Percentiles rank a stretch among this genome's conserved stretches.
These are phyloP conservation scores for Sporisorium reilianum DNA, from an alignment of 1,284 basidiomycete species.

Conservation along the genomic window DNA sequence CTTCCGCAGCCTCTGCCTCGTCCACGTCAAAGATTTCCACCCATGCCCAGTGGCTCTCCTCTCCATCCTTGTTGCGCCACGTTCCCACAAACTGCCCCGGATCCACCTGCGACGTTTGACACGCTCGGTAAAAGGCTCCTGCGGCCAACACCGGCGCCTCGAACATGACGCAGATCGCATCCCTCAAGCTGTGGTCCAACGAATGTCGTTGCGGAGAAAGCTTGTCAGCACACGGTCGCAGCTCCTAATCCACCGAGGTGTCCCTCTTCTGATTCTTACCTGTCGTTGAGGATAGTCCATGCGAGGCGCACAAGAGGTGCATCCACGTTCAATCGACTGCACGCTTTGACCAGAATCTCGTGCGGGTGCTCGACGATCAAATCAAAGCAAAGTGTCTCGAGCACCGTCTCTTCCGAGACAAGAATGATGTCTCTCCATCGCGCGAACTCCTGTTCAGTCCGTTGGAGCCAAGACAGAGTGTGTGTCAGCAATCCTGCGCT, in stretches of 20 bases:
- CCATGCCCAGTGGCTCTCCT: conserved; percentile 42
- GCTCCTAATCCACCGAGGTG: not conserved
- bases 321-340: conserved; percentile 50
- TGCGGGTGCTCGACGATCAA: conserved; percentile 86
- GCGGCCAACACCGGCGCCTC: conserved; percentile 65
- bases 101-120: conserved; percentile 36
- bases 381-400: conserved; percentile 92
- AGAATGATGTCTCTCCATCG: conserved; percentile 80
- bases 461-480: not conserved
- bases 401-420: conserved; percentile 81
- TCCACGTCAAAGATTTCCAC: conserved; percentile 63
- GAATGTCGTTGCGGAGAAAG: too few relatives aligned
- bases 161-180: conserved; percentile 58
- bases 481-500: not conserved
- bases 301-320: conserved; percentile 48
- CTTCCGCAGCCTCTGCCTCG: conserved; percentile 55
- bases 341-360: conserved; percentile 59
- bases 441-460: conserved; percentile 55
- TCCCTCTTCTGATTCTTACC: conserved; percentile 14
- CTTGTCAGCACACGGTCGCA: conserved; percentile 3
- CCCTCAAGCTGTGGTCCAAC: conserved; percentile 38
- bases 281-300: conserved; percentile 60
- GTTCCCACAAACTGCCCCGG: conserved; percentile 39
- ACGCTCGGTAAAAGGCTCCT: conserved; percentile 62
- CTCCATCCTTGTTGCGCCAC: conserved; percentile 28